Evolutionary conservation across 306 rosid genomes (phyloP), one percentile per base, ranked within the genome.

Genomic region (Styphnolobium japonicum): DNA sequence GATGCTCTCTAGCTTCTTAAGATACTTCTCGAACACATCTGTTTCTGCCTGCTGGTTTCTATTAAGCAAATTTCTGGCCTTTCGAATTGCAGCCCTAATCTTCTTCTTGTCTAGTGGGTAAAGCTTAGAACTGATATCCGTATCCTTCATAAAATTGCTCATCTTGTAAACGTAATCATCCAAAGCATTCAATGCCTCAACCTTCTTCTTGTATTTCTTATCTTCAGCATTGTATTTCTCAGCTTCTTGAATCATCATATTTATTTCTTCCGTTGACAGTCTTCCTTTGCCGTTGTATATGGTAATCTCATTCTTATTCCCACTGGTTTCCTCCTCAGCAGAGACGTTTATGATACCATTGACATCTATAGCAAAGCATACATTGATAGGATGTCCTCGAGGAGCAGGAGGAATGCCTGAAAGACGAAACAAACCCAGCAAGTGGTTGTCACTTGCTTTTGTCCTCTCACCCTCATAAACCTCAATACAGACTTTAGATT

Each of bases 401-500:
- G 90, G 92, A 4, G 86, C 88, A 1, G 76, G 82, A 16, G 92
- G 90, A 73, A 82, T 21, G 6, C 83, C 84, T 1, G 72, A 83
- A 66, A 77, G 71, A 0, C 0, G 0, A 51, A 87, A 89, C 19
- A 43, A 67, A 0, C 89, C 93, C 2, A 89, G 42, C 77, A 83
- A 56, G 61, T 85, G 85, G 77, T 89, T 89, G 52, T 87, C 88
- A 0, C 36, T 27, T 3, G 82, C 57, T 48, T 81, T 78, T 1
- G 88, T 61, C 21, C 93, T 80, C 84, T 89, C 91, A 2, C 93
- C 93, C 73, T 89, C 93, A 3, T 75, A 85, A 4, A 89, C 91
- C 0, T 56, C 31, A n/a, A 85, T n/a, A 9, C 27, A 4, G 10
- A 83, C 82, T 7, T 27, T 34, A 0, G 87, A 49, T 60, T 82